phyloP scores from a whole-genome alignment of 1,284 basidiomycete species.

The Fomitopsis pinicola region DNA sequence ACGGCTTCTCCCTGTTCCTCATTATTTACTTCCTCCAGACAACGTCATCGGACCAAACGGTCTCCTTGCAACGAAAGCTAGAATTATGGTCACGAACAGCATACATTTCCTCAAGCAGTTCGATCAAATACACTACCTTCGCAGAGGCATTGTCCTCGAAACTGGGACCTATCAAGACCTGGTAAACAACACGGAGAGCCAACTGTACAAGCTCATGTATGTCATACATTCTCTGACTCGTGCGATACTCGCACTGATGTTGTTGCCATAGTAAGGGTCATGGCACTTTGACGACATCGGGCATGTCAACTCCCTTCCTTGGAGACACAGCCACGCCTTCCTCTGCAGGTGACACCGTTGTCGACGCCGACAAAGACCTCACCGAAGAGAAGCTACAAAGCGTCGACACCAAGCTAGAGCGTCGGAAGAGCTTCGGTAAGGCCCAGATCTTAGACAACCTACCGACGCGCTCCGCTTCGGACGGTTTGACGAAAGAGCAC shows the following conservation, averaged over 20 bases:
- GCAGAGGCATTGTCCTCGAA: constrained; percentile 84
- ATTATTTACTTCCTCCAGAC: constrained; percentile 42
- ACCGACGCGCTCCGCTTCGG: constrained; percentile 33
- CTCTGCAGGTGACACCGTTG: constrained; percentile 23
- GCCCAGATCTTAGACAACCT: constrained; percentile 39
- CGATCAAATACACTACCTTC: constrained; percentile 78
- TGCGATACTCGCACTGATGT: neutral
- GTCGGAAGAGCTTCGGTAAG: constrained; percentile 45
- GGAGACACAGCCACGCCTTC: constrained; percentile 42
- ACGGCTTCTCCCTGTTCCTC: neutral
- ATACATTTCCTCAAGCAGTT: constrained; percentile 82
- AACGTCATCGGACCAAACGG: constrained; percentile 89
- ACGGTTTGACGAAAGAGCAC: constrained; percentile 69
- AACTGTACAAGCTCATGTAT: constrained; percentile 81
- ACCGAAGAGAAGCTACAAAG: constrained; percentile 24
- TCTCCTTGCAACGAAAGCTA: constrained; percentile 79
- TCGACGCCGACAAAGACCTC: constrained; percentile 19
- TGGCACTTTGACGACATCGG: constrained; percentile 43
- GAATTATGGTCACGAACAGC: constrained; percentile 88
- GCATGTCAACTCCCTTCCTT: constrained; percentile 51
- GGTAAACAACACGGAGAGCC: constrained; percentile 60
- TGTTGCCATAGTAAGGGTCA: constrained; percentile 31
- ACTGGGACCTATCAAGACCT: constrained; percentile 66
- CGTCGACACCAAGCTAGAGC: constrained; percentile 43
- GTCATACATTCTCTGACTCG: constrained; percentile 19